Conservation (phyloP, 208 protist genomes). For the Crithidia mellificae region DNA sequence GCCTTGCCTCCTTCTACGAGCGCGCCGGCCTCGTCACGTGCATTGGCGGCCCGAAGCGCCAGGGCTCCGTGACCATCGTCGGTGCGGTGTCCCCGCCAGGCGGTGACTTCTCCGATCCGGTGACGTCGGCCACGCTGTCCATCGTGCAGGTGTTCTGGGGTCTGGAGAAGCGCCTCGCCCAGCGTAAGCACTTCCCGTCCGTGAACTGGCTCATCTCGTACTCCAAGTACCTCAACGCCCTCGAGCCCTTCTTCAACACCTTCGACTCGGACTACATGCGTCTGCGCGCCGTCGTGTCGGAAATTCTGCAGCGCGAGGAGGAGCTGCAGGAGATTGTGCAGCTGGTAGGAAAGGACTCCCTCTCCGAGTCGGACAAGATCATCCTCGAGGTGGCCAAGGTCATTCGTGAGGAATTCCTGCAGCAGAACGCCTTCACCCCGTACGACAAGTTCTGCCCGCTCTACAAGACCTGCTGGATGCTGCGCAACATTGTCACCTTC, state of each 20-base stretch:
- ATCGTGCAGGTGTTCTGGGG: slow-evolving; percentile 99
- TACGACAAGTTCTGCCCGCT: slow-evolving; percentile 98
- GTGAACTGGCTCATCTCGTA: slow-evolving; percentile 99
- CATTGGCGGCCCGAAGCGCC: slow-evolving; percentile 95
- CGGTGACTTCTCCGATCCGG: slow-evolving; percentile 99
- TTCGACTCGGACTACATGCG: slow-evolving; percentile 96
- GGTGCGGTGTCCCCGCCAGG: slow-evolving; percentile 99
- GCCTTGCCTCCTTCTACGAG: slow-evolving; percentile 99
- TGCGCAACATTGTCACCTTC: slow-evolving; percentile 98
- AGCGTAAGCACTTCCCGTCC: slow-evolving; percentile 99
- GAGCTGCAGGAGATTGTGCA: slow-evolving; percentile 99
- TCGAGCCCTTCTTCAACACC: slow-evolving; percentile 98
- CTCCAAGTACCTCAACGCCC: slow-evolving; percentile 98
- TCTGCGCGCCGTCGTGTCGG: slow-evolving; percentile 90
- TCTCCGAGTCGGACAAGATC: slow-evolving; percentile 99
- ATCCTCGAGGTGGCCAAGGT: slow-evolving; percentile 99
- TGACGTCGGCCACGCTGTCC: slow-evolving; percentile 98
- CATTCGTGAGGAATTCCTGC: slow-evolving; percentile 99
- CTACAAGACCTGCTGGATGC: slow-evolving; percentile 99
- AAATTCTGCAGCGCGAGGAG: slow-evolving; percentile 99
- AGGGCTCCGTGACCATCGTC: slow-evolving; percentile 99
- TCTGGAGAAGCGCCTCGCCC: slow-evolving; percentile 99
- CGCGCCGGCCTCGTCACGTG: slow-evolving; percentile 94
- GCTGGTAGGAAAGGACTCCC: slow-evolving; percentile 99
- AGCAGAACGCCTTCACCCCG: slow-evolving; percentile 99